Evolutionary conservation across 2,329 filamentous ascomycete species (phyloP).

Genomic region (Colletotrichum noveboracense): DNA sequence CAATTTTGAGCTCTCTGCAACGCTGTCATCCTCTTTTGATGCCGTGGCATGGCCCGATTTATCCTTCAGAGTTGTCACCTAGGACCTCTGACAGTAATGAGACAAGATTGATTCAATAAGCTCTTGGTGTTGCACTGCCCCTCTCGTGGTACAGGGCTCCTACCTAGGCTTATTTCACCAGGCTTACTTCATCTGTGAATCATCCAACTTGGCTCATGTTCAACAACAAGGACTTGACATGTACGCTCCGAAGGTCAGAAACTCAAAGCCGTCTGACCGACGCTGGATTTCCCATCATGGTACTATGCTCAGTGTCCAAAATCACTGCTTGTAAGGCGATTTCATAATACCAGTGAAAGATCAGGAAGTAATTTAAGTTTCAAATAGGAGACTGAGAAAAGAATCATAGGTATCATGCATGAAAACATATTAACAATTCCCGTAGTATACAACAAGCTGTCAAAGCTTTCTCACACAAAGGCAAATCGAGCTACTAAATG

Average conservation of each 20-base stretch:
- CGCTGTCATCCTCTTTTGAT: background rate
- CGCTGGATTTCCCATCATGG: rapidly evolving
- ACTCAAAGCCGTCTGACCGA: background rate
- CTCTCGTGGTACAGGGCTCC: background rate
- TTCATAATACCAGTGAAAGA: rapidly evolving
- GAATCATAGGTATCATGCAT: rapidly evolving
- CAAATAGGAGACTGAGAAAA: background rate
- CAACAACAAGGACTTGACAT: no score
- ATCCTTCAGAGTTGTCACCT: background rate
- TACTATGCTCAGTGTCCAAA: background rate
- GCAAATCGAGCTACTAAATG: background rate
- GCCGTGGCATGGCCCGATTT: background rate
- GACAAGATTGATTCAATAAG: background rate
- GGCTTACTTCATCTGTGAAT: no score
- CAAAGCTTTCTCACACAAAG: background rate
- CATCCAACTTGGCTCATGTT: no score
- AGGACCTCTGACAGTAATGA: background rate
- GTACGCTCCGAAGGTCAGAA: rapidly evolving
- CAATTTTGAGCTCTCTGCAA: background rate
- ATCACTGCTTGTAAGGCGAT: background rate
- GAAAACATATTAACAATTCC: rapidly evolving
- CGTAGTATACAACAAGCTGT: background rate
- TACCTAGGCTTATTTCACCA: background rate
- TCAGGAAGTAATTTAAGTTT: background rate
- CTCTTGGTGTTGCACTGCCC: background rate